These are phyloP conservation scores for Moesziomyces aphidis DNA, from an alignment of 1,284 basidiomycete genomes.

Conservation along the genomic window DNA sequence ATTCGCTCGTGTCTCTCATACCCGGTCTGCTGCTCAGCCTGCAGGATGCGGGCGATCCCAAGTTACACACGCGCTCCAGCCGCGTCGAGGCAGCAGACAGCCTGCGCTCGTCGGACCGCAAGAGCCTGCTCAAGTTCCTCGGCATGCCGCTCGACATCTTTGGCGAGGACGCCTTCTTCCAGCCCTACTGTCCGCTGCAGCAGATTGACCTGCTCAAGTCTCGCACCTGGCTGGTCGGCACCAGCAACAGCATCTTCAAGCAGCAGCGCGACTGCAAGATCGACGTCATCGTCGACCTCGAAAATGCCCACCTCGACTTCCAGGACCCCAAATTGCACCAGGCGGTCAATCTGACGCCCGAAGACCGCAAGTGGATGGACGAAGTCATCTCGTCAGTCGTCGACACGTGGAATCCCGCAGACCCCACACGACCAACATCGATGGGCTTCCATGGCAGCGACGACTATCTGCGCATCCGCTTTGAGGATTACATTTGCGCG, in stretches of 20 bases:
- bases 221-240: constrained; percentile 83
- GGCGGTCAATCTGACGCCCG: constrained; percentile 82
- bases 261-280: constrained; percentile 85
- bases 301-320: constrained; percentile 58
- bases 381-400: constrained; percentile 68
- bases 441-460: constrained; percentile 67
- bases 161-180: constrained; percentile 85
- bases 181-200: constrained; percentile 95
- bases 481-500: constrained; percentile 65
- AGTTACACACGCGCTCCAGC: constrained; percentile 72
- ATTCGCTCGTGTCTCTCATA: constrained; percentile 77
- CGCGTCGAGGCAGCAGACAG: constrained; percentile 70
- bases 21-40: constrained; percentile 82
- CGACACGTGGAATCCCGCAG: constrained; percentile 63
- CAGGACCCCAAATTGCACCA: constrained; percentile 82
- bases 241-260: constrained; percentile 95
- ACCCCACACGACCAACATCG: constrained; percentile 60
- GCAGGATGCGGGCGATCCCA: constrained; percentile 91
- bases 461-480: constrained; percentile 62
- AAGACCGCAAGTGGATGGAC: constrained; percentile 97
- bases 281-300: constrained; percentile 84
- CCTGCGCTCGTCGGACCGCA: constrained; percentile 87
- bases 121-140: constrained; percentile 89
- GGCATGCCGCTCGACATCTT: constrained; percentile 84
- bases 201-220: constrained; percentile 89